Base-by-base conservation (phyloP, 257 asterid species). In the Solanum bulbocastanum region DNA sequence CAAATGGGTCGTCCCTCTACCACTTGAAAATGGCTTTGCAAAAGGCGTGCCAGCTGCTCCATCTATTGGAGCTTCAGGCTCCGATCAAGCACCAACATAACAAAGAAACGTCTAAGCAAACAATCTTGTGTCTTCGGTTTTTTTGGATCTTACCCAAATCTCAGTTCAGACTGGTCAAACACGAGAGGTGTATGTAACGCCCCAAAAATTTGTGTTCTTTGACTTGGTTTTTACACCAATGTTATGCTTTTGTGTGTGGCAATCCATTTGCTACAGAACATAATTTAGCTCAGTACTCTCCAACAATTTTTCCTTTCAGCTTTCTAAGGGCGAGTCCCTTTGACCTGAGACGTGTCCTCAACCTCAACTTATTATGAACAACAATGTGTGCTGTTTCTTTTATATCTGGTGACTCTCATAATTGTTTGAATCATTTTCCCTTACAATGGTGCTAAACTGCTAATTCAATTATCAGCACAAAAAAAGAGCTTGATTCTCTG, bases 1-100 rank as follows among this genome's bases (percentile, higher is more conserved):
- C 88, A 96, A 89, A 89, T 95, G 99, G 98, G 98, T 98, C 0
- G 87, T 90, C 23, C 92, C 97, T 1, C 98, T 98, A 39, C 95
- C 94, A 2, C 79, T 73, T 15, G 98, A 49, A 49, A 49, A 92
- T 22, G 98, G 97, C 84, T 89, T 96, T 2, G 65, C 93, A 2
- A 90, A 92, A 88, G 92, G 89, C 65, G 84, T 75, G 69, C 86
- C 87, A 27, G 56, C 89, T 11, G 62, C 90, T 58, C 92, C 94
- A 14, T 85, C 92, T 22, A 92, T 83, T 11, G 94, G 93, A 69
- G 93, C 92, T 68, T 86, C 94, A 22, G 93, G 88, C 52, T 87
- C 94, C 5, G 97, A 93, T 74, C 97, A 95, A 87, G 89, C 91
- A 30, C 88, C 72, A 46, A 49, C 84, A 79, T 81, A 42, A 44